Percentiles rank a stretch among this genome's conserved stretches.
These are phyloP conservation scores for Erigeron philadelphicus DNA, from an alignment of 140 eudicot genomes.

Conservation along the genomic window DNA sequence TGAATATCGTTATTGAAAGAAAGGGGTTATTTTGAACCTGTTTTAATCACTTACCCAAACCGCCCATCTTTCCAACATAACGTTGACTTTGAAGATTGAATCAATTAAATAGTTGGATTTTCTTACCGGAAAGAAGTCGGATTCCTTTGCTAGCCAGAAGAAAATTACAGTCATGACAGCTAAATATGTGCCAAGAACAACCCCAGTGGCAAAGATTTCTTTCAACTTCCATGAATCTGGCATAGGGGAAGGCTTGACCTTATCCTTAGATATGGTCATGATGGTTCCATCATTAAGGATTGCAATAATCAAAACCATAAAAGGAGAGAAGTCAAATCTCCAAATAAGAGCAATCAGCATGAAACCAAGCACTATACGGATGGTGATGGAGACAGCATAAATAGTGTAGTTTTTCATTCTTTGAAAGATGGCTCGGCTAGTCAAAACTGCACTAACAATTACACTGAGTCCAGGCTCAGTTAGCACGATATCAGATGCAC, in stretches of 20 bases:
- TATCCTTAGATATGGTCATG: slow-evolving; percentile 93
- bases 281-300: slow-evolving; percentile 94
- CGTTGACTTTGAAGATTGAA: no score
- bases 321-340: slow-evolving; percentile 86
- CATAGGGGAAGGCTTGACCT: slow-evolving; percentile 80
- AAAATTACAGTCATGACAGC: slow-evolving; percentile 81
- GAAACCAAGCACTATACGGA: slow-evolving; percentile 87
- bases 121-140: slow-evolving; percentile 72
- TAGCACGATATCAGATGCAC: slow-evolving; percentile 89
- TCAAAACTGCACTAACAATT: slow-evolving; percentile 76
- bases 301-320: slow-evolving; percentile 90
- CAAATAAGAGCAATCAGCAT: slow-evolving; percentile 84
- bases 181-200: slow-evolving; percentile 83
- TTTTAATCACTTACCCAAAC: no score
- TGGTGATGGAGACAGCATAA: slow-evolving; percentile 92
- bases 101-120: neutral
- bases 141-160: slow-evolving; percentile 67
- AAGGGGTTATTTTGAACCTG: no score
- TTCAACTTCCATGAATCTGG: slow-evolving; percentile 94
- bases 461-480: slow-evolving; percentile 95
- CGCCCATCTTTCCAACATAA: no score
- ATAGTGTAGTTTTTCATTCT: slow-evolving; percentile 97
- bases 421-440: slow-evolving; percentile 90
- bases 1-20: neutral
- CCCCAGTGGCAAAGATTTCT: slow-evolving; percentile 89